Conservation (phyloP, 768 basidiomycete species). For the Lactifluus piperatus region DNA sequence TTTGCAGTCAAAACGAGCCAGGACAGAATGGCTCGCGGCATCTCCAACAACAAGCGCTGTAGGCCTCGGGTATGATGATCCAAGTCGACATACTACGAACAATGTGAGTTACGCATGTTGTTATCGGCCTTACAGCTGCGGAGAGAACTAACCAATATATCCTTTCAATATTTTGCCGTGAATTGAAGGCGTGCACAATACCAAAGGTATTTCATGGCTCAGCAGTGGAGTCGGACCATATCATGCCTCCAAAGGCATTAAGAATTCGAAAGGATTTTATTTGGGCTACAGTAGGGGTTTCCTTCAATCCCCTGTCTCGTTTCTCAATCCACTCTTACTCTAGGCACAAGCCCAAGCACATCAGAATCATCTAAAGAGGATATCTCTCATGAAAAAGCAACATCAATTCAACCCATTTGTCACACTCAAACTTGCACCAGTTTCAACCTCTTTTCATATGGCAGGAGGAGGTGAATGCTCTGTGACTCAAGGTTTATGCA, state of each 20-base stretch:
- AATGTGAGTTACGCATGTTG: not conserved
- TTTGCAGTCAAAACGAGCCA: conserved; percentile 1
- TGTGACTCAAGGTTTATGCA: not conserved
- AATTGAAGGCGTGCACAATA: not conserved
- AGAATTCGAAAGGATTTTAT: not conserved
- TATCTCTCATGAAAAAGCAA: not conserved
- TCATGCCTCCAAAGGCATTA: not conserved
- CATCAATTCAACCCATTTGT: not conserved
- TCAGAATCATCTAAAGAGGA: not conserved
- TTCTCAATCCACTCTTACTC: not conserved
- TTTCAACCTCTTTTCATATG: not conserved
- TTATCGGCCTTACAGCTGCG: too few relatives aligned
- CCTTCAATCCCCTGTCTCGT: not conserved
- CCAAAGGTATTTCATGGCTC: not conserved
- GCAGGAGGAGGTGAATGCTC: conserved; percentile 8
- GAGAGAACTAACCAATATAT: not conserved
- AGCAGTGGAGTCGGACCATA: not conserved
- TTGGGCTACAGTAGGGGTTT: conserved; percentile 4
- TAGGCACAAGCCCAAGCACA: not conserved
- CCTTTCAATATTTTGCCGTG: not conserved
- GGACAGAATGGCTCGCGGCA: not conserved
- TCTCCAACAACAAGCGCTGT: too few relatives aligned
- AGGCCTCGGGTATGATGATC: not conserved
- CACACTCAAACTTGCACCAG: not conserved
- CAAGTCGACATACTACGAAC: not conserved